Conservation (phyloP, 495 filamentous ascomycete genomes). For the Hyaloscypha hepaticicola region DNA sequence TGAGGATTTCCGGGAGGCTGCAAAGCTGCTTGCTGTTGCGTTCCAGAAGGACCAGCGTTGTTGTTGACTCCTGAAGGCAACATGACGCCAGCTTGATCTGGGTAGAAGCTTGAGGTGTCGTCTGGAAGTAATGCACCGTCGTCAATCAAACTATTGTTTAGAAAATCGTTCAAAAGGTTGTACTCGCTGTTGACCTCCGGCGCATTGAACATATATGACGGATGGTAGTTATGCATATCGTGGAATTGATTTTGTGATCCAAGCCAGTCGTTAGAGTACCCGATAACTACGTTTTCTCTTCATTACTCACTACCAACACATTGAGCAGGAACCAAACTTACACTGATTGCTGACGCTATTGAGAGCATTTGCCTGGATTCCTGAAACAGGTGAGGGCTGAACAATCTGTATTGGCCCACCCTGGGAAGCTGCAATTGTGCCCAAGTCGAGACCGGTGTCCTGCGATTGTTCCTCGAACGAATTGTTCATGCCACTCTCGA, state of each 20-base stretch:
- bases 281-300: conserved; percentile 48
- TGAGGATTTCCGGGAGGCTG: conserved; percentile 32
- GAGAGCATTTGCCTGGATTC: conserved; percentile 52
- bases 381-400: conserved; percentile 54
- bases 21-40: conserved; percentile 6
- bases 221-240: conserved; percentile 92
- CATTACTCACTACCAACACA: conserved; percentile 33
- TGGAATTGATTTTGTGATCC: conserved; percentile 71
- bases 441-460: conserved; percentile 24
- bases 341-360: conserved; percentile 67
- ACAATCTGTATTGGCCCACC: conserved; percentile 49
- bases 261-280: conserved; percentile 58
- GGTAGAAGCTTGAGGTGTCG: conserved; percentile 46
- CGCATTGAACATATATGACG: conserved; percentile 92
- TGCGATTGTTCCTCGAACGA: conserved; percentile 31
- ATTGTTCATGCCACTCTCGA: conserved; percentile 30
- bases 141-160: conserved; percentile 83
- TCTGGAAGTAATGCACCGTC: conserved; percentile 66
- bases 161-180: conserved; percentile 92
- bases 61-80: conserved; percentile 31
- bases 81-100: conserved; percentile 28
- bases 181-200: conserved; percentile 95
- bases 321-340: conserved; percentile 50
- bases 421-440: conserved; percentile 22
- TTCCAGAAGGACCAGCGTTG: conserved; percentile 19